Percentiles rank a stretch among this genome's conserved stretches.
Evolutionary conservation across 2,329 filamentous ascomycete genomes (phyloP).

Genomic region (Ilyonectria sp.): DNA sequence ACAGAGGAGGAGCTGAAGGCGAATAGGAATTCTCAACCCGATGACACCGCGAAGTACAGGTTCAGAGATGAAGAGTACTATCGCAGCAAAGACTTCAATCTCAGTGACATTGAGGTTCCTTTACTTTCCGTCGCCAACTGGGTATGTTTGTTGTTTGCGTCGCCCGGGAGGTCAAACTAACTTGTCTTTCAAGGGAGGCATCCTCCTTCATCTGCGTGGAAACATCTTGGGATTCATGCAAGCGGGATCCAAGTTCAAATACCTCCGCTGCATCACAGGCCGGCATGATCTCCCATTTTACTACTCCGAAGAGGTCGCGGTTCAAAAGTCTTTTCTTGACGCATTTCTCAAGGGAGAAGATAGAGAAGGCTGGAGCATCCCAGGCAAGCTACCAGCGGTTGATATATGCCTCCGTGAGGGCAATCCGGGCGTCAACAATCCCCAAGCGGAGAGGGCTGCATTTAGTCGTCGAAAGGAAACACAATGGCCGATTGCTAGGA

Average conservation of each 20-base stretch:
- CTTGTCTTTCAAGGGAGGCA: constrained; percentile 61
- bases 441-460: constrained; percentile 66
- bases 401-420: constrained; percentile 75
- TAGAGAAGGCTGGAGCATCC: constrained; percentile 60
- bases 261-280: constrained; percentile 77
- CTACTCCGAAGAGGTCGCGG: constrained; percentile 76
- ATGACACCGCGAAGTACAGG: constrained; percentile 62
- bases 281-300: constrained; percentile 82
- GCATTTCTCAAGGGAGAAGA: constrained; percentile 80
- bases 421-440: constrained; percentile 76
- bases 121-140: constrained; percentile 78
- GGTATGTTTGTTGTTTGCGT: constrained; percentile 52
- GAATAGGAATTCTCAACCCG: constrained; percentile 64
- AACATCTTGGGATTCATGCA: constrained; percentile 77
- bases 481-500: constrained; percentile 78
- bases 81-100: constrained; percentile 70
- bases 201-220: constrained; percentile 76
- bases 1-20: constrained; percentile 64
- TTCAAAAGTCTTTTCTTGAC: constrained; percentile 78
- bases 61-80: constrained; percentile 77
- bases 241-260: constrained; percentile 77
- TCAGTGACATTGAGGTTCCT: constrained; percentile 77
- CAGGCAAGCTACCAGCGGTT: constrained; percentile 72
- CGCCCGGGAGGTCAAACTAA: too few species aligned
- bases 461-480: constrained; percentile 71